Evolutionary conservation across 495 filamentous ascomycete species (phyloP), one percentile per base, ranked within the genome.

Genomic region (Neurospora sp.): DNA sequence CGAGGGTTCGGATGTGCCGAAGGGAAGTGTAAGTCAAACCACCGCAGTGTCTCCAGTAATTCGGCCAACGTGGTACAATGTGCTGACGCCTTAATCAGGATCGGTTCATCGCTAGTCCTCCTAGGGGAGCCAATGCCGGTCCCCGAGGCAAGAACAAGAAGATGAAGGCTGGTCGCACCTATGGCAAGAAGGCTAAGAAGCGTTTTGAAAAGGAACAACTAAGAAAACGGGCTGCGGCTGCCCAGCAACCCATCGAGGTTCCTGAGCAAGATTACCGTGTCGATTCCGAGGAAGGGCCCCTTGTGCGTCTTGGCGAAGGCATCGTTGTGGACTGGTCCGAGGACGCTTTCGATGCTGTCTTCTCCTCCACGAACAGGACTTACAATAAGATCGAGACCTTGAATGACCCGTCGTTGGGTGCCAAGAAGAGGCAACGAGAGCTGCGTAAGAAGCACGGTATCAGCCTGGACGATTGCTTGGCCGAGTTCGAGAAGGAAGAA

Each of bases 401-500:
- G 0, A 81, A 84, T 3, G 96, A 98, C 73, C 87, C 88, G 0
- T 91, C 90, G 27, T 80, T 97, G 7, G 84, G 88, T 31, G 86
- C 83, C 39, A 89, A 87, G 71, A 88, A 89, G 72, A 83, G 83
- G 14, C 82, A 85, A 38, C 90, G 93, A 2, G 80, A 83, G 38
- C 82, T 82, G 12, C 90, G 93, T 23, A 87, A 86, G 75, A 92
- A 90, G 82, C 82, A 87, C 69, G 96, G 96, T 23, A 89, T 97
- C 70, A 89, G 89, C 35, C 86, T 99, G n/a, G 90, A 94, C 62
- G 92, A 97, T 76, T 99, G 96, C 78, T 88, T 99, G 38, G 90
- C 93, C 44, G 95, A 98, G 80, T 98, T 97, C 74, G 93, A 94
- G 77, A 95, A 93, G 79, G 90, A 93, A 72, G 96, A 99, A 79